These are phyloP conservation scores for Mangifera indica DNA, from an alignment of 345 rosid genomes.

Conservation along the genomic window DNA sequence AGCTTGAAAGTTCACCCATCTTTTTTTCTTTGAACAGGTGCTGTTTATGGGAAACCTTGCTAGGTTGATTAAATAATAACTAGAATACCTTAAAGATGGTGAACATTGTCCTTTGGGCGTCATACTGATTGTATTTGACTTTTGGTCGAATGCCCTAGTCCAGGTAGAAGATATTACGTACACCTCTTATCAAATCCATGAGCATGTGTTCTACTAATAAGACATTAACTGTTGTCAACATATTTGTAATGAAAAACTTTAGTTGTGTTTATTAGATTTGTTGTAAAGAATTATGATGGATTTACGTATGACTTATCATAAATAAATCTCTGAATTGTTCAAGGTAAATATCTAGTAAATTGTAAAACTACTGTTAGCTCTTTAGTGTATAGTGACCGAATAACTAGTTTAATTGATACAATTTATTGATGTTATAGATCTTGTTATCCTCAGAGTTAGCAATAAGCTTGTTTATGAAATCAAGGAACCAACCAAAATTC, in stretches of 20 bases:
- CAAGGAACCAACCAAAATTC: slow-evolving; percentile 87
- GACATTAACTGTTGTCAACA: background rate
- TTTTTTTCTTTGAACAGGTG: no score
- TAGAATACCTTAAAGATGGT: no score
- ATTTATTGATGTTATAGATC: slow-evolving; percentile 99
- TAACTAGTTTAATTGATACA: slow-evolving; percentile 29
- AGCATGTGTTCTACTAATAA: background rate
- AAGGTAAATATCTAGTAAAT: slow-evolving; percentile 53
- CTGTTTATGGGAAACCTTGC: no score
- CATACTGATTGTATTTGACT: slow-evolving; percentile 66
- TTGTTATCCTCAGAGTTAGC: slow-evolving; percentile 99
- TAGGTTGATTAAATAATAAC: no score
- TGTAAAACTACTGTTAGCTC: background rate
- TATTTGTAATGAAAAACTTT: background rate
- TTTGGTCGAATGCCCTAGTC: slow-evolving; percentile 74
- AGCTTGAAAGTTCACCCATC: no score
- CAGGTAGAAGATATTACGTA: slow-evolving; percentile 54
- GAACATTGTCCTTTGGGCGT: slow-evolving; percentile 76
- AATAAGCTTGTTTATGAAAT: slow-evolving; percentile 90
- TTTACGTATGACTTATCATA: no score
- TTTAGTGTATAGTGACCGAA: background rate
- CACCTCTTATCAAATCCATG: background rate
- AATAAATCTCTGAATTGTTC: slow-evolving; percentile 44
- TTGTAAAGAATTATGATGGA: background rate
- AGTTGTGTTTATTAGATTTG: background rate